These are phyloP conservation scores for Metschnikowia noctiluminum DNA, from an alignment of 805 yeast genomes.

Conservation along the genomic window DNA sequence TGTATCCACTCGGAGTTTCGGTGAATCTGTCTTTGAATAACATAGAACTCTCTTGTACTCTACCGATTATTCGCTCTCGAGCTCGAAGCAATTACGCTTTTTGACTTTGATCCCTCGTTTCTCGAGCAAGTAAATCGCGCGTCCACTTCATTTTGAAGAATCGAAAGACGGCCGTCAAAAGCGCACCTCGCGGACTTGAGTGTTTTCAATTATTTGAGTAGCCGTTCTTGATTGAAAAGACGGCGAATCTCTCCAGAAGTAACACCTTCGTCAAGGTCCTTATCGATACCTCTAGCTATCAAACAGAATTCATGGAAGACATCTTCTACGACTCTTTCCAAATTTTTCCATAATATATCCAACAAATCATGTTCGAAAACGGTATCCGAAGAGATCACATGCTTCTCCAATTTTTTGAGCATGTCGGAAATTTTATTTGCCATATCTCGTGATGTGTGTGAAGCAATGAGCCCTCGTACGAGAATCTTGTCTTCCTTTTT, in stretches of 20 bases:
- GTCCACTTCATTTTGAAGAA: no score
- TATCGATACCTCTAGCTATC: conserved; percentile 51
- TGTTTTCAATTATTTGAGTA: neutral
- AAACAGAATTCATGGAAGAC: conserved; percentile 52
- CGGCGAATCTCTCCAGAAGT: conserved; percentile 55
- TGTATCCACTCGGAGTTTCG: conserved; percentile 1
- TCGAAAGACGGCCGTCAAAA: no score
- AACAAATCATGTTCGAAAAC: conserved; percentile 53
- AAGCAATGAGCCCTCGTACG: conserved; percentile 52
- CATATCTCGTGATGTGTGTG: conserved; percentile 59
- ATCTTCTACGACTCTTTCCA: conserved; percentile 60
- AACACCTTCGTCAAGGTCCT: conserved; percentile 49
- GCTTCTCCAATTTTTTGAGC: conserved; percentile 53
- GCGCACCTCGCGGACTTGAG: neutral
- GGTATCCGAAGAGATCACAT: conserved; percentile 41
- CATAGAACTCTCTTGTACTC: no score
- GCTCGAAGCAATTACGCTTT: neutral
- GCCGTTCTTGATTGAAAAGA: conserved; percentile 34
- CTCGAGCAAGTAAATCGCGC: no score
- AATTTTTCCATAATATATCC: conserved; percentile 64
- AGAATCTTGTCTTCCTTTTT: conserved; percentile 62
- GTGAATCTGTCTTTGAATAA: no score
- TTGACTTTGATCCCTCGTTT: no score
- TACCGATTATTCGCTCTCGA: no score
- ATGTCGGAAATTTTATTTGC: conserved; percentile 51